A percentile compares a stretch with the other conserved stretches of the same genome.
These are phyloP conservation scores for Raphanus sativus DNA, from an alignment of 345 rosid species.

Conservation along the genomic window DNA sequence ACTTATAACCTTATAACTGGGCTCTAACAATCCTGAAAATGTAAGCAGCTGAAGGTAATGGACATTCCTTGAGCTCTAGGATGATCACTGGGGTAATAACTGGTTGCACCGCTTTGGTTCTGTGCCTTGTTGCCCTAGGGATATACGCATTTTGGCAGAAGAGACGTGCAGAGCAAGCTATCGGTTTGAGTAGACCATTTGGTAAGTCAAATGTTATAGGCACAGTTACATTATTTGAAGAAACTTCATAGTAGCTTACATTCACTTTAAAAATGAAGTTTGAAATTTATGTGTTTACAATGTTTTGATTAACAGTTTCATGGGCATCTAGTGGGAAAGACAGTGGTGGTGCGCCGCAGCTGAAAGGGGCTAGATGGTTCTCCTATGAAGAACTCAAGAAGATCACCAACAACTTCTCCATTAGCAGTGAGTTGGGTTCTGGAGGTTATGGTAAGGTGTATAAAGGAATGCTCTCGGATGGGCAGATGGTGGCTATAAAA, in stretches of 20 bases:
- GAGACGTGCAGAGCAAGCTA: constrained; percentile 94
- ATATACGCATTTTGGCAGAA: constrained; percentile 82
- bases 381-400: constrained; percentile 88
- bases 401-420: constrained; percentile 69
- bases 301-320: constrained; percentile 54
- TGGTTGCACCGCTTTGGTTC: constrained; percentile 52
- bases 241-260: not conserved
- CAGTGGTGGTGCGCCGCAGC: constrained; percentile 81
- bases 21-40: constrained; percentile 6
- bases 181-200: constrained; percentile 78
- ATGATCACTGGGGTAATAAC: constrained; percentile 50
- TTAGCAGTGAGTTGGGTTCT: constrained; percentile 74
- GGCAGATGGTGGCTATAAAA: constrained; percentile 78
- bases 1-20: not conserved
- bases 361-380: constrained; percentile 97
- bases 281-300: not conserved
- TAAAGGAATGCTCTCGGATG: constrained; percentile 74
- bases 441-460: constrained; percentile 98
- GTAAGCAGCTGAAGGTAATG: constrained; percentile 48
- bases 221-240: not conserved
- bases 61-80: constrained; percentile 47
- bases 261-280: too few species aligned
- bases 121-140: constrained; percentile 67
- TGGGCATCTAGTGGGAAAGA: constrained; percentile 90
- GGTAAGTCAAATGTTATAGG: constrained; percentile 48